These are phyloP conservation scores for Phytophthora rubi DNA, from an alignment of 352 stramenopile species.

Conservation along the genomic window DNA sequence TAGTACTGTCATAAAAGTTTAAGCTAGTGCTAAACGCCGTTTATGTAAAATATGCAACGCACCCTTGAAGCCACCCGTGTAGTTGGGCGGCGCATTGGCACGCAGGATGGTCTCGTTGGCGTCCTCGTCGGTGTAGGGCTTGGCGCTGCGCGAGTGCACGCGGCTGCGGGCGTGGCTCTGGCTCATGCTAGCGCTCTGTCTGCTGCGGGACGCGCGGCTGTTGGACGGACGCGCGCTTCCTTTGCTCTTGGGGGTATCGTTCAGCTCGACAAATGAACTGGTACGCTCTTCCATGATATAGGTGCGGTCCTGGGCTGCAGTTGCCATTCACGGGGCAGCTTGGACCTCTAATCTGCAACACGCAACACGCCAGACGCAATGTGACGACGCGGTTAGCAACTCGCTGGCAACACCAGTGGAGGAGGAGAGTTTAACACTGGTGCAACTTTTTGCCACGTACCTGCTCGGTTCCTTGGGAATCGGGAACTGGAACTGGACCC, in stretches of 20 bases:
- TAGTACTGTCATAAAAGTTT: neutral
- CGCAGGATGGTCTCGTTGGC: slow-evolving; percentile 72
- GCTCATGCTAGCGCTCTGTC: slow-evolving; percentile 40
- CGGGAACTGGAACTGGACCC: slow-evolving; percentile 9
- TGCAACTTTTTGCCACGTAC: neutral
- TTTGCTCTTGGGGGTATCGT: slow-evolving; percentile 28
- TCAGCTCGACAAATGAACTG: slow-evolving; percentile 62
- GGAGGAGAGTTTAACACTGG: no score
- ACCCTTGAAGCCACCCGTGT: slow-evolving; percentile 66
- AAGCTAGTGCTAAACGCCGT: neutral
- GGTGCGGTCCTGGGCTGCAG: slow-evolving; percentile 15
- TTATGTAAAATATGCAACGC: neutral
- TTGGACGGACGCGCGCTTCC: slow-evolving; percentile 4
- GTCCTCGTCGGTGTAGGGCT: slow-evolving; percentile 60
- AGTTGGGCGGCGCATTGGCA: slow-evolving; percentile 72
- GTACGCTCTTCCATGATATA: slow-evolving; percentile 61
- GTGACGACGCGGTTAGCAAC: slow-evolving; percentile 9
- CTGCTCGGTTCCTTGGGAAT: slow-evolving; percentile 3
- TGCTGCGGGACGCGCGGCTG: slow-evolving; percentile 26
- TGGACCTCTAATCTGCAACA: slow-evolving; percentile 3
- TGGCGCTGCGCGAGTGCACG: slow-evolving; percentile 32
- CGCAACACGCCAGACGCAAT: slow-evolving; percentile 7
- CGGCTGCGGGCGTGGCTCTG: slow-evolving; percentile 33
- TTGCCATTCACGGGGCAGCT: slow-evolving; percentile 28
- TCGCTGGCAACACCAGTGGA: neutral